Percentiles rank a stretch among this genome's conserved stretches.
phyloP scores from a whole-genome alignment of 495 filamentous ascomycete species.

The Penicillium atrosanguineum region DNA sequence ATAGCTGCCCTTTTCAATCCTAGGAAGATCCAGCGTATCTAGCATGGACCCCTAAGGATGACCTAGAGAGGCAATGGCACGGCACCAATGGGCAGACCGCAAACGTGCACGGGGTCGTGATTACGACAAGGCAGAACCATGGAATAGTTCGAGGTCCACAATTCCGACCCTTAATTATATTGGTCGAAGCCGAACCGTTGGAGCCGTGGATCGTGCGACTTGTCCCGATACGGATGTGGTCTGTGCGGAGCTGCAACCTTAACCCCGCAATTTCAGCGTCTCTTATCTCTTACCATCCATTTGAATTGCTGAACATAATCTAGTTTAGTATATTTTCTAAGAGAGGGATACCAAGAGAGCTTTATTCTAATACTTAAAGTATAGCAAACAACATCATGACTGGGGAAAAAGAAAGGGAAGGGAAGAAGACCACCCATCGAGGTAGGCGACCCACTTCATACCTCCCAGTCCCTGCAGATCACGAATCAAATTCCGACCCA shows the following conservation, averaged over 20 bases:
- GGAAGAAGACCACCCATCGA: neutral
- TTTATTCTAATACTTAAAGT: no score
- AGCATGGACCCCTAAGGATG: neutral
- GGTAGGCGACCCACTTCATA: neutral
- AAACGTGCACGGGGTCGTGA: slow-evolving; percentile 16
- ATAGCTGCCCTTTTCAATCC: neutral
- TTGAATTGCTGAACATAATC: no score
- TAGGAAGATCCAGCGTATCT: neutral
- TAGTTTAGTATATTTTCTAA: no score
- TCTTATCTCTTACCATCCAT: no score
- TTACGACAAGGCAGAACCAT: neutral
- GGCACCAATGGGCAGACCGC: slow-evolving; percentile 11
- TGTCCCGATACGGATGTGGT: slow-evolving; percentile 7
- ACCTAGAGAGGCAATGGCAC: neutral
- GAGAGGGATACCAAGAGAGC: no score
- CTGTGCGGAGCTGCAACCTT: slow-evolving; percentile 30
- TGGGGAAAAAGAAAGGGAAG: no score
- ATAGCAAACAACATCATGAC: no score
- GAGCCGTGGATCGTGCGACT: neutral
- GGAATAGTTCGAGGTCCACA: neutral
- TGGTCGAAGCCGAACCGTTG: neutral
- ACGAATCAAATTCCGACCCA: neutral
- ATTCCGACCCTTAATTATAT: neutral
- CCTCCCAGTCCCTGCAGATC: neutral
- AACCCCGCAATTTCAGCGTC: slow-evolving; percentile 27